These are phyloP conservation scores for Alnus rubra DNA, from an alignment of 306 rosid species.

Conservation along the genomic window DNA sequence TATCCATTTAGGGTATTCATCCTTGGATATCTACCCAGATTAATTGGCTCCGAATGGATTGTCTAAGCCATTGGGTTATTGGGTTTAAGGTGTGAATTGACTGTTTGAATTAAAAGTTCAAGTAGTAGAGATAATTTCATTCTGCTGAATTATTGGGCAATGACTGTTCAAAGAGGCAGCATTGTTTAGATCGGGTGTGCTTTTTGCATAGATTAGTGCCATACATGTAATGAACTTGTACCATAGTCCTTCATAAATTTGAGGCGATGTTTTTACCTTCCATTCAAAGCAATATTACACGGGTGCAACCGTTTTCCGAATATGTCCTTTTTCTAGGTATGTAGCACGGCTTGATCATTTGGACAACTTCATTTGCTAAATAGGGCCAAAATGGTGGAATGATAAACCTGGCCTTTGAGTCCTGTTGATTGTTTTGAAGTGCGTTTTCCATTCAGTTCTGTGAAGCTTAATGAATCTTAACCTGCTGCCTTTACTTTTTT, in stretches of 20 bases:
- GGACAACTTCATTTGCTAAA: neutral
- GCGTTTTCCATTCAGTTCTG: neutral
- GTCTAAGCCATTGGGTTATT: neutral
- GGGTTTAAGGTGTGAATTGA: neutral
- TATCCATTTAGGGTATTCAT: neutral
- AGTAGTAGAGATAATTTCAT: neutral
- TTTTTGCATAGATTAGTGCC: neutral
- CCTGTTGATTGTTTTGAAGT: neutral
- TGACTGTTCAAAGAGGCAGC: neutral
- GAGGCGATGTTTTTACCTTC: neutral
- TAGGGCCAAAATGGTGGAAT: slow-evolving; percentile 1
- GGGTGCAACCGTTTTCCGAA: neutral
- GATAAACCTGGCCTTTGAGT: slow-evolving; percentile 1
- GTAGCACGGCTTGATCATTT: neutral
- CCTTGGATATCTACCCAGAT: too few relatives aligned
- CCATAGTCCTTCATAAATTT: neutral
- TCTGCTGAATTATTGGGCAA: neutral
- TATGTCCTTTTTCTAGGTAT: neutral
- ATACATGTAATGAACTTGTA: neutral
- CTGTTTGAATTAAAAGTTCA: neutral
- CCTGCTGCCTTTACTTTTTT: neutral
- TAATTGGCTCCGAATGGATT: neutral
- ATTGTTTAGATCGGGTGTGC: neutral
- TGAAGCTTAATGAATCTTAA: neutral
- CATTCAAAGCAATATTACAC: neutral